Base-by-base conservation (phyloP, 2,329 filamentous ascomycete species). In the Fusarium brevicatenulatum region DNA sequence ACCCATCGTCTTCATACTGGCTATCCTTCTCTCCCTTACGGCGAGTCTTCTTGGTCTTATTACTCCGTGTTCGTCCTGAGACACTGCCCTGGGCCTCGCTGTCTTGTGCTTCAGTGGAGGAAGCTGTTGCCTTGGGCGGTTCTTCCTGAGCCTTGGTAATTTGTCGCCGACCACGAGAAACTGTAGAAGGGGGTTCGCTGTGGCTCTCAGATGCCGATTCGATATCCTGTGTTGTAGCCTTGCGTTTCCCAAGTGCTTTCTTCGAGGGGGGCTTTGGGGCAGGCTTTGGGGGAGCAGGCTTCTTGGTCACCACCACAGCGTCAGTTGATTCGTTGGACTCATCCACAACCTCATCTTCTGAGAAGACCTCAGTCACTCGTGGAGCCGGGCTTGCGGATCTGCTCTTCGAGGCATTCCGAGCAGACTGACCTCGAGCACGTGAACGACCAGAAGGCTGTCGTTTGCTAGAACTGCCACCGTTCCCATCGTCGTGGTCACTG, bases 1-100 rank as follows among this genome's bases (percentile, higher is more conserved):
- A 49, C 1, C 50, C 70, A 11, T 63, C 62, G 2, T 65, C 58
- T 21, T 73, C 70, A 16, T 66, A 71, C 4, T 70, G 58, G 7
- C 49, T 56, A 11, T 70, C 72, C 4, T 63, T 19, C 0, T 75
- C 63, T 3, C 28, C 30, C 2, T 5, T 32, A 16, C n/a, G 30
- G 9, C 44, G 47, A 42, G 36, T 15, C 23, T 34, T 54, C 25
- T 32, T 39, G 10, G 49, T 8, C 37, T 63, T 68, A 37, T 53
- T 75, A 10, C n/a, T 15, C 11, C 58, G 58, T 3, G 13, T 39
- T 56, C 68, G 49, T 23, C 61, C 53, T 43, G 57, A 53, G 2
- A 18, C 53, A 21, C 58, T 53, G 18, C 72, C 63, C 65, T 65
- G 59, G 42, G 57, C 23, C 21, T 60, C 63, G 11, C 56, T 68